Base-by-base conservation (phyloP, 2,329 filamentous ascomycete genomes). In the Elsinoe necatrix region DNA sequence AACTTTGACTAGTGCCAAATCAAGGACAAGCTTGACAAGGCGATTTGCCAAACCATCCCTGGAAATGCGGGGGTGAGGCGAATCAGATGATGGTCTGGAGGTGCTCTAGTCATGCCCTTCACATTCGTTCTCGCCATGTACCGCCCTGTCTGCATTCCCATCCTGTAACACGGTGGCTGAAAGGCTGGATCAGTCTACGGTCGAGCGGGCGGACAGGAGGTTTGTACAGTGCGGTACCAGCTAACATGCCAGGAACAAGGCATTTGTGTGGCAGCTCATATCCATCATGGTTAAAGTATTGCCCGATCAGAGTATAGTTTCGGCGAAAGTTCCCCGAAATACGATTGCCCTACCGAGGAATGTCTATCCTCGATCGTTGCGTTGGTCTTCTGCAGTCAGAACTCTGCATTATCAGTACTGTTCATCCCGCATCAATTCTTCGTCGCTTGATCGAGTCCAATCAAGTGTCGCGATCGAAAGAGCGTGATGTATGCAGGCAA, bases 1-100 rank as follows among this genome's bases (percentile, higher is more conserved):
- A 23, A 52, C 48, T 52, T n/a, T 52, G 48, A 31, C 48, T 52
- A 31, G 23, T 52, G 48, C 48, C 48, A 52, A 52, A 52, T 52
- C 48, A 52, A 43, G 41, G 41, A 23, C 41, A 45, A 45, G 48
- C 48, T 52, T 31, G 41, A 45, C 41, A 52, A 52, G 48, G 48
- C 48, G 48, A 37, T 37, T 52, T 52, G 48, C 48, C 48, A 52
- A 52, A 34, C 12, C 14, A 52, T 37, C 31, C 48, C 48, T 34
- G 14, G 29, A 25, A 37, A 35, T 52, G 48, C 48, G 48, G 48
- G 48, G 48, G 31, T n/a, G 31, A 52, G 48, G 48, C 48, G 34
- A 35, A 52, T 52, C 48, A 52, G 29, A 29, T 52, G 29, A 21
- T 52, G 11, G 31, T n/a, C 12, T 9, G 7, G 11, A n/a, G 14